phyloP scores from a whole-genome alignment of 768 basidiomycete genomes.

The Austroboletus festivus region DNA sequence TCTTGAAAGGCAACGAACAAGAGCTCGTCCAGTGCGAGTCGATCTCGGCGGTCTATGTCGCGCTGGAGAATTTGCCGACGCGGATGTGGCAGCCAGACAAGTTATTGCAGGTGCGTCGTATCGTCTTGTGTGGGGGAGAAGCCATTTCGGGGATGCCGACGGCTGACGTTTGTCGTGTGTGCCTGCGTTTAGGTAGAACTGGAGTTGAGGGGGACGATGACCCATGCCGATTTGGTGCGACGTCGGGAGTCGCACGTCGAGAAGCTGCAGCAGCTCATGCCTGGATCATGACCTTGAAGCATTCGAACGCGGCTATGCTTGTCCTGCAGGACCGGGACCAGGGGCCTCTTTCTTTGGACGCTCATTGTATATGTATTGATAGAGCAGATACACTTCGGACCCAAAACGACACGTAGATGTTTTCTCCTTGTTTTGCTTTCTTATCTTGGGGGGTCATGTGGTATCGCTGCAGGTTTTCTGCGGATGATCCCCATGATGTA shows the following conservation, averaged over 20 bases:
- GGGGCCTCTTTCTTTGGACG: too few relatives aligned
- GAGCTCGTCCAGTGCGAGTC: slow-evolving; percentile 84
- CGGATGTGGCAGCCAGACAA: slow-evolving; percentile 93
- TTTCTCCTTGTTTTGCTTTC: too few relatives aligned
- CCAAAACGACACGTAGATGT: too few relatives aligned
- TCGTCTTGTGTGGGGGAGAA: too few relatives aligned
- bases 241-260: slow-evolving; percentile 52
- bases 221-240: slow-evolving; percentile 54
- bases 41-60: slow-evolving; percentile 85
- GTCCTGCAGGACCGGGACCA: neutral
- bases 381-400: too few relatives aligned
- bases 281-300: slow-evolving; percentile 8
- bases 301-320: neutral
- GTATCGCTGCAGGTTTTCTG: too few relatives aligned
- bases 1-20: slow-evolving; percentile 77
- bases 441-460: too few relatives aligned
- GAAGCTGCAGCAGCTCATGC: slow-evolving; percentile 42
- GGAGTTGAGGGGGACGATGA: slow-evolving; percentile 52
- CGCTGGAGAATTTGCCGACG: slow-evolving; percentile 85
- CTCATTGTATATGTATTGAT: too few relatives aligned
- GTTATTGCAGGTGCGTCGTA: slow-evolving; percentile 66
- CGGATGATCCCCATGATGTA: too few relatives aligned
- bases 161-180: neutral
- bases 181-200: slow-evolving; percentile 43
- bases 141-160: too few relatives aligned